Percentiles rank a stretch among this genome's conserved stretches.
These are phyloP conservation scores for Fusarium sp. DNA, from an alignment of 2,329 filamentous ascomycete genomes.

Conservation along the genomic window DNA sequence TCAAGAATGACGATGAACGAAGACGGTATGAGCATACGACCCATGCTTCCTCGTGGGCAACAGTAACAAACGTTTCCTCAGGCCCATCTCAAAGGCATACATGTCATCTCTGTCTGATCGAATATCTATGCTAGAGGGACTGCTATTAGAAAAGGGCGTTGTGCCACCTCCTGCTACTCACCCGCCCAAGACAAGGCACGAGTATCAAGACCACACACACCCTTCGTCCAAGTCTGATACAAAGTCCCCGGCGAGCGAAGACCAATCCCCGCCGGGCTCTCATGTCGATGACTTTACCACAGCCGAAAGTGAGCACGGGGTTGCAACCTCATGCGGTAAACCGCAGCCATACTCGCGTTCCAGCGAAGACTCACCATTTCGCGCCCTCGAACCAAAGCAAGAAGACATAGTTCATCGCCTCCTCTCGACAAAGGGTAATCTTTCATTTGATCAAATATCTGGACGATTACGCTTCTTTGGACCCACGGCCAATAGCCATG, in stretches of 20 bases:
- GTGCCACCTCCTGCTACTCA: conserved; percentile 62
- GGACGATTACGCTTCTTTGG: conserved; percentile 64
- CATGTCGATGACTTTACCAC: conserved; percentile 48
- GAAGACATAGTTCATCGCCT: conserved; percentile 62
- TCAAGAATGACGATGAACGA: conserved; percentile 68
- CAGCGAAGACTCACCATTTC: conserved; percentile 50
- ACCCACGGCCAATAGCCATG: conserved; percentile 64
- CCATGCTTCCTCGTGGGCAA: neutral
- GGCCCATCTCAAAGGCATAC: conserved; percentile 68
- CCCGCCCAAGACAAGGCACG: conserved; percentile 63
- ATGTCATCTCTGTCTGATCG: conserved; percentile 67
- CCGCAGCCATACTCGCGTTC: conserved; percentile 38
- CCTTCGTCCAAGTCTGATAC: conserved; percentile 15
- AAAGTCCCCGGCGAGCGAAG: conserved; percentile 37
- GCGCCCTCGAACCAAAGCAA: conserved; percentile 54
- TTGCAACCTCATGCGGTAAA: conserved; percentile 31
- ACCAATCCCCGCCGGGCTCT: conserved; percentile 50
- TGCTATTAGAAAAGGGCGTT: conserved; percentile 62
- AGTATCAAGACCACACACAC: conserved; percentile 46
- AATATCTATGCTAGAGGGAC: conserved; percentile 61
- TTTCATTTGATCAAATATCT: conserved; percentile 63
- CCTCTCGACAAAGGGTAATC: conserved; percentile 60
- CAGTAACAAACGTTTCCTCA: conserved; percentile 40
- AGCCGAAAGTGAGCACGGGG: conserved; percentile 43
- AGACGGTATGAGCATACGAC: conserved; percentile 54